Base-by-base conservation (phyloP, 352 stramenopile species). In the Globisporangium nunn region DNA sequence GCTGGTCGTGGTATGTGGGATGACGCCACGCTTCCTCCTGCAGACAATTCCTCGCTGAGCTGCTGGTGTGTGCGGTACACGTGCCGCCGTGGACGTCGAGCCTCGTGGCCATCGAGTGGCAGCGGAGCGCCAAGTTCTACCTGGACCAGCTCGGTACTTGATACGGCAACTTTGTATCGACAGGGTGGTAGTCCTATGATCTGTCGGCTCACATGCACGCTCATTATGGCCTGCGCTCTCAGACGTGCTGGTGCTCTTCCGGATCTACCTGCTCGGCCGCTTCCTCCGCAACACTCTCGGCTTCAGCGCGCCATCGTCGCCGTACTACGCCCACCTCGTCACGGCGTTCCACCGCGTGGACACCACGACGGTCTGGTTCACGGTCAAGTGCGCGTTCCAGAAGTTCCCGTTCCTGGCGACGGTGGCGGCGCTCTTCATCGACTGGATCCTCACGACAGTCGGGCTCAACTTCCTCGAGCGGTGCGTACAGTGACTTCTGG, bases 391-490 rank as follows among this genome's bases (percentile, higher is more conserved):
- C 59, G 63, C 68, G 35, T 82, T 86, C 59, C 71, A 81, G 49
- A 71, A 74, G 37, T 66, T 66, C 44, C 76, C 76, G 18, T 66
- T 84, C 35, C 56, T 70, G 45, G 75, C 65, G 46, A 73, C 74
- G 0, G 60, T 66, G 23, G 54, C 55, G 39, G 63, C 77, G 31
- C 54, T 87, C 10, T 43, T 61, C 7, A 58, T 83, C 50, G 74
- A 85, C 61, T 87, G 76, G 76, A 45, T 82, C 6, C 48, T 85
- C 47, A 85, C 76, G 28, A 80, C 76, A 2, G 70, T 64, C 8
- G 74, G 72, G 0, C 63, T 87, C 28, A 87, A 87, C 52, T 77
- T 85, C 41, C 68, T 87, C 43, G 76, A 87, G 31, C 67, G 71
- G 71, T 81, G 23, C 43, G 63, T 63, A 17, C 18, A 17, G 10